These are phyloP conservation scores for Lobosporangium transversale DNA, from an alignment of 192 early-diverging fungal species.

Conservation along the genomic window DNA sequence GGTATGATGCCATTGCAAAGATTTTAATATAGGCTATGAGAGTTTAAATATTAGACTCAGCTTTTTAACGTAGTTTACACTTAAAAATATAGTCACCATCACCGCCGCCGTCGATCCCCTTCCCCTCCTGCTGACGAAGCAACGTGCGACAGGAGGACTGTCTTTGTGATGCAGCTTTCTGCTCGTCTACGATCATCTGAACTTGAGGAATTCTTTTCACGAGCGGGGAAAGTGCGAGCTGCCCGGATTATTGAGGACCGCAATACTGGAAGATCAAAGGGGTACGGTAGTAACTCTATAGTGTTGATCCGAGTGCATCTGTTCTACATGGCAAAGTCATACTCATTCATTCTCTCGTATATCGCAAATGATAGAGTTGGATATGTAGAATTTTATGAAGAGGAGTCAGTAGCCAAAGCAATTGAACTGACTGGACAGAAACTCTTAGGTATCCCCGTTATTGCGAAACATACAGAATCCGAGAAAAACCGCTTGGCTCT, in stretches of 20 bases:
- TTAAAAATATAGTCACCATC: not conserved
- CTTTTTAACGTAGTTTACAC: no score
- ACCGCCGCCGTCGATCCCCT: conserved; percentile 63
- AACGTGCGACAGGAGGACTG: conserved; percentile 90
- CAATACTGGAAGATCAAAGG: conserved; percentile 85
- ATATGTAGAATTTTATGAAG: conserved; percentile 96
- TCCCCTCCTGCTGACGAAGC: conserved; percentile 76
- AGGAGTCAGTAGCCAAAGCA: conserved; percentile 83
- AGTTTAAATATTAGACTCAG: not conserved
- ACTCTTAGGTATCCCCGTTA: conserved; percentile 93
- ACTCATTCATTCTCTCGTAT: not conserved
- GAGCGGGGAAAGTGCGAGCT: conserved; percentile 86
- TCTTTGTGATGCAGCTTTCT: conserved; percentile 95
- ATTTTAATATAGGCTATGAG: no score
- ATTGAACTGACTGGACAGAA: conserved; percentile 84
- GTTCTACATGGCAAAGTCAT: no score
- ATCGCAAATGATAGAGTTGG: conserved; percentile 73
- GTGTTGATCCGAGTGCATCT: no score
- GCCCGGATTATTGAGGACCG: conserved; percentile 89
- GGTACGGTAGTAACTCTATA: conserved; percentile 59
- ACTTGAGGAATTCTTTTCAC: conserved; percentile 86
- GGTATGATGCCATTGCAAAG: no score
- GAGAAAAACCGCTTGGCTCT: conserved; percentile 90
- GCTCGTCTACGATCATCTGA: conserved; percentile 80
- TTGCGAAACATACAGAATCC: conserved; percentile 90